These are phyloP conservation scores for Salmacisia buchloeana DNA, from an alignment of 1,284 basidiomycete genomes.

Conservation along the genomic window DNA sequence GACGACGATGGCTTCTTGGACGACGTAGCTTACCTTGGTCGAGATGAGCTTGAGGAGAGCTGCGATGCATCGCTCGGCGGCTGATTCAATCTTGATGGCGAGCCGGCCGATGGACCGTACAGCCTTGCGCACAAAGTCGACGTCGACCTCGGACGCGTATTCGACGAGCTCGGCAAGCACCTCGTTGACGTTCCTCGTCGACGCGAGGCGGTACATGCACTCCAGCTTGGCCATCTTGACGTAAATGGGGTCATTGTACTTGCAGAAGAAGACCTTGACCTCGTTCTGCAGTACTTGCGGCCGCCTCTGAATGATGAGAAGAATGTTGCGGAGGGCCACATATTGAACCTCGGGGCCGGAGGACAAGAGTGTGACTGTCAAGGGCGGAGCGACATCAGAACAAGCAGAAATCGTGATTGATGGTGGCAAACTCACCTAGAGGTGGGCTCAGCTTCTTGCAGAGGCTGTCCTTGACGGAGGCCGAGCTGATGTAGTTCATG, in stretches of 20 bases:
- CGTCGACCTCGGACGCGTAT: slow-evolving; percentile 97
- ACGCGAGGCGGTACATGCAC: slow-evolving; percentile 93
- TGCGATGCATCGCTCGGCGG: slow-evolving; percentile 83
- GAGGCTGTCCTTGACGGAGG: slow-evolving; percentile 74
- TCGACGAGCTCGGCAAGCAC: slow-evolving; percentile 91
- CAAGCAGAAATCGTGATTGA: not conserved
- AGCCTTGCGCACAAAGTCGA: slow-evolving; percentile 95
- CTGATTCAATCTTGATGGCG: slow-evolving; percentile 89
- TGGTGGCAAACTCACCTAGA: slow-evolving; percentile 8
- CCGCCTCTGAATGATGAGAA: slow-evolving; percentile 89
- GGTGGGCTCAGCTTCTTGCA: slow-evolving; percentile 97
- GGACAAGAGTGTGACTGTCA: slow-evolving; percentile 58
- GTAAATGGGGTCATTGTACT: slow-evolving; percentile 98
- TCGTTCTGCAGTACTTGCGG: slow-evolving; percentile 90
- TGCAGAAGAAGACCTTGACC: slow-evolving; percentile 98
- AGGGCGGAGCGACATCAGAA: not conserved
- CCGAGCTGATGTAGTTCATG: slow-evolving; percentile 98
- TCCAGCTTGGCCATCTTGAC: slow-evolving; percentile 97
- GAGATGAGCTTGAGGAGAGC: slow-evolving; percentile 81
- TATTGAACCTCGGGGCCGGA: slow-evolving; percentile 98
- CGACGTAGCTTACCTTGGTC: slow-evolving; percentile 91
- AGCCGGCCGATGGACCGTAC: slow-evolving; percentile 92
- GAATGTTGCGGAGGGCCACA: slow-evolving; percentile 90
- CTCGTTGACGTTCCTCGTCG: slow-evolving; percentile 81
- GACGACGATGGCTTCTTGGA: slow-evolving; percentile 94